A percentile compares a stretch with the other conserved stretches of the same genome.
Evolutionary conservation across 352 stramenopile genomes (phyloP).

Genomic region (Pythium plurisporium): DNA sequence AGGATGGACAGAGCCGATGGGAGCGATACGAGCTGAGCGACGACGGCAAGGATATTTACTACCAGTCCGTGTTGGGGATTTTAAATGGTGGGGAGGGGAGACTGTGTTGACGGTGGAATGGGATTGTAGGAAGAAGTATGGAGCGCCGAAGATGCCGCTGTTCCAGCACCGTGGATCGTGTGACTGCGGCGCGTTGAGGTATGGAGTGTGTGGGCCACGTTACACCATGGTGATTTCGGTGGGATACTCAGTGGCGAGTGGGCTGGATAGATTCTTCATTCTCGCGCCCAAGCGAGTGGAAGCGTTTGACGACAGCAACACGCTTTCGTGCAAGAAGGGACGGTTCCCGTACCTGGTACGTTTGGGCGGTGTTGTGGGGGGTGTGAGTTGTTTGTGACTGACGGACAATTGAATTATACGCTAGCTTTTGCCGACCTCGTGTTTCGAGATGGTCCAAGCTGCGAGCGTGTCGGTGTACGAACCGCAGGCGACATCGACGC

Average conservation of each 20-base stretch:
- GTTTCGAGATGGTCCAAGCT: slow-evolving; percentile 76
- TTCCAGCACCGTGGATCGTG: slow-evolving; percentile 74
- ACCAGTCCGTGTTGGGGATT: slow-evolving; percentile 40
- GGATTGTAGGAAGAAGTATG: slow-evolving; percentile 85
- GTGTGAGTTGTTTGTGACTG: no score
- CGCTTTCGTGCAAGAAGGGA: slow-evolving; percentile 77
- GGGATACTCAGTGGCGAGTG: not conserved
- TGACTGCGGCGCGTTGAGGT: slow-evolving; percentile 66
- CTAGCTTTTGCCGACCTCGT: slow-evolving; percentile 72
- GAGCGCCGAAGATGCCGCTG: slow-evolving; percentile 56
- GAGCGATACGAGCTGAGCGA: slow-evolving; percentile 43
- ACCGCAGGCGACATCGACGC: slow-evolving; percentile 54
- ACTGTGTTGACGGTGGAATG: not conserved
- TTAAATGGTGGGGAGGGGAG: not conserved
- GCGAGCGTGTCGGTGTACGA: slow-evolving; percentile 65
- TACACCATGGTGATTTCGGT: not conserved
- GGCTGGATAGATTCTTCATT: slow-evolving; percentile 50
- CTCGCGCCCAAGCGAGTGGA: slow-evolving; percentile 72
- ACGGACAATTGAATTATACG: no score
- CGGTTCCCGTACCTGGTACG: slow-evolving; percentile 72
- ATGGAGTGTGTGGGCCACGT: not conserved
- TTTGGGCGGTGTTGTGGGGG: slow-evolving; percentile 1
- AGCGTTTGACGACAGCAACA: slow-evolving; percentile 80
- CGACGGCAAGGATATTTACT: slow-evolving; percentile 65
- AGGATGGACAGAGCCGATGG: slow-evolving; percentile 48